phyloP scores from a whole-genome alignment of 306 rosid genomes.

The Vigna radiata region DNA sequence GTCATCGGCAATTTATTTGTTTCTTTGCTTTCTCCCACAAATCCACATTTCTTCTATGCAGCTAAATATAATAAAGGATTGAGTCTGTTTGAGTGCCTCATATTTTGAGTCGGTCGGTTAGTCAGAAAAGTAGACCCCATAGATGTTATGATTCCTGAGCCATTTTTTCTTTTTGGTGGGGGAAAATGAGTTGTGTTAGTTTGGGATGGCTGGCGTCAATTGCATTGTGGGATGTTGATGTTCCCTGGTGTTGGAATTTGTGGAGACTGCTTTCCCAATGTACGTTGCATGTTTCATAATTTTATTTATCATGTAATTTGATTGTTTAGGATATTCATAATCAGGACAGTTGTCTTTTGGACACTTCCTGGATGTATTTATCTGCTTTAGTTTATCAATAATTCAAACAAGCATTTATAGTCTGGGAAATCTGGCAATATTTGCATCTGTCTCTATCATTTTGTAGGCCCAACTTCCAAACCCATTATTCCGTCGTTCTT shows the following conservation, averaged over 20 bases:
- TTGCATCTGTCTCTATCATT: slow-evolving; percentile 9
- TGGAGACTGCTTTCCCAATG: slow-evolving; percentile 45
- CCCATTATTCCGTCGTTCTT: background rate
- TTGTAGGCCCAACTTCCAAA: slow-evolving; percentile 15
- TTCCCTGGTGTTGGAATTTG: slow-evolving; percentile 40
- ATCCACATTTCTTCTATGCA: slow-evolving; percentile 51
- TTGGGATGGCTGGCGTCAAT: slow-evolving; percentile 49
- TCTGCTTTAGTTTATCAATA: slow-evolving; percentile 45
- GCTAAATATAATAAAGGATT: slow-evolving; percentile 58
- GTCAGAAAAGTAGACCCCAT: slow-evolving; percentile 51
- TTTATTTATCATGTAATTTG: slow-evolving; percentile 48
- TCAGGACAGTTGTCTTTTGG: slow-evolving; percentile 43
- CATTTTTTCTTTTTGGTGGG: slow-evolving; percentile 42
- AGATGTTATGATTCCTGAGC: slow-evolving; percentile 57
- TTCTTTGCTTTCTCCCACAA: slow-evolving; percentile 50
- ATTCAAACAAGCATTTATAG: slow-evolving; percentile 38
- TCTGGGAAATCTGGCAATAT: background rate
- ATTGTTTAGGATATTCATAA: slow-evolving; percentile 43
- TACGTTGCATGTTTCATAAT: slow-evolving; percentile 49
- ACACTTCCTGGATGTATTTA: slow-evolving; percentile 45
- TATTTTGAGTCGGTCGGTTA: slow-evolving; percentile 45
- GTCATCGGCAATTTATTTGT: slow-evolving; percentile 53
- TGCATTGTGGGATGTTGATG: slow-evolving; percentile 31
- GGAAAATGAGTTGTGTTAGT: slow-evolving; percentile 41
- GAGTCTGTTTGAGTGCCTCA: slow-evolving; percentile 56